A percentile compares a stretch with the other conserved stretches of the same genome.
Evolutionary conservation across 352 stramenopile genomes (phyloP).

Genomic region (Globisporangium paddicum): DNA sequence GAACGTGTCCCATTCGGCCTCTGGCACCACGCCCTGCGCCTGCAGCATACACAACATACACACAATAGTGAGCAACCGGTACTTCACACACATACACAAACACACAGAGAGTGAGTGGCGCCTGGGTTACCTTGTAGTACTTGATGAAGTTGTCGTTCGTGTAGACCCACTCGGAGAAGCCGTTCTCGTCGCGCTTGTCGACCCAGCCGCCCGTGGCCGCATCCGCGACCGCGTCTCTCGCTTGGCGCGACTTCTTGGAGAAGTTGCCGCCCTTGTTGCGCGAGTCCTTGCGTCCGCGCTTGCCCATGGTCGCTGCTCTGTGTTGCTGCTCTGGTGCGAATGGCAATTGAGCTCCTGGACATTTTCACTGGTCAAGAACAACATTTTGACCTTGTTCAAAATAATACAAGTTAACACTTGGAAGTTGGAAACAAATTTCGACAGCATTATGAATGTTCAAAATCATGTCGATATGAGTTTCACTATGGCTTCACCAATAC

Average conservation of each 20-base stretch:
- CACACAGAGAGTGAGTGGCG: not conserved
- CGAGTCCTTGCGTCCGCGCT: slow-evolving; percentile 39
- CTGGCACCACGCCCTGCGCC: slow-evolving; percentile 76
- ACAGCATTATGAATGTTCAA: too few species aligned
- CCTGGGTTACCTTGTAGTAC: slow-evolving; percentile 67
- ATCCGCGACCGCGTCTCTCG: slow-evolving; percentile 9
- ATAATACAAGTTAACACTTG: too few species aligned
- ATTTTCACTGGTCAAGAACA: too few species aligned
- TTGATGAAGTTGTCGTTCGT: slow-evolving; percentile 81
- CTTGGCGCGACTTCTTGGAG: slow-evolving; percentile 16
- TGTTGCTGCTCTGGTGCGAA: not conserved
- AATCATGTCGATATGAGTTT: too few species aligned
- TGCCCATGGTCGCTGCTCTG: slow-evolving; percentile 29
- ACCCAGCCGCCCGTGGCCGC: slow-evolving; percentile 18
- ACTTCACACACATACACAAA: not conserved
- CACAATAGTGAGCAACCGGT: not conserved
- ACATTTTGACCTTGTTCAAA: too few species aligned
- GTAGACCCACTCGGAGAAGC: slow-evolving; percentile 85
- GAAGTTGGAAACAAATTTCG: too few species aligned
- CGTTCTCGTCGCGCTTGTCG: slow-evolving; percentile 65
- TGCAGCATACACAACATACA: slow-evolving; percentile 8
- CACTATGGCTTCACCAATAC: too few species aligned
- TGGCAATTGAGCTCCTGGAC: too few species aligned
- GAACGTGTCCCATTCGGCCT: slow-evolving; percentile 88
- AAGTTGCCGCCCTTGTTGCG: slow-evolving; percentile 33